Base-by-base conservation (phyloP, 225 moss, liverwort and hornwort genomes). In the Antitrichia curtipendula region DNA sequence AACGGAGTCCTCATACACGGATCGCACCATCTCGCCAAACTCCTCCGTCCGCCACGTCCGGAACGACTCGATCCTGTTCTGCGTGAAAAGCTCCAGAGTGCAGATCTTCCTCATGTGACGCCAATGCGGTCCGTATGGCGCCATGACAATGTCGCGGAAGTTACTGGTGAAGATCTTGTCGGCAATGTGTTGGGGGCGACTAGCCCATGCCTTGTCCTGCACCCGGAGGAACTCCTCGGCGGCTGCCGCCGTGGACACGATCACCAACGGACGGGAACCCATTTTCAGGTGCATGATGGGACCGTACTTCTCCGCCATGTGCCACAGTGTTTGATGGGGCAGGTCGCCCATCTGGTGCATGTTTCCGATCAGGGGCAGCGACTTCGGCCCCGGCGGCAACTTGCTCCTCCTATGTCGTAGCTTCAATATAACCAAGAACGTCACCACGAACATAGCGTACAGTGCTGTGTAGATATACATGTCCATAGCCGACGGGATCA, bases 81-180 rank as follows among this genome's bases (percentile, higher is more conserved):
- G 76, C 10, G 92, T 87, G 90, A 95, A 93, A 18, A 95, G 94
- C 90, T 95, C 95, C 75, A 82, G 28, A 36, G 69, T 76, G 57
- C 89, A 93, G 57, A 94, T 88, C 81, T 90, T 96, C 18, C 94
- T 83, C 91, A 94, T 69, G 89, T 91, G 88, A 34, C 94, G 94
- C 94, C 95, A 96, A 58, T 84, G 78, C 8, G 81, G 28, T 5
- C 89, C 90, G n/a, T 84, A 62, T 4, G 94, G 93, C 19, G 93
- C 88, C n/a, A 59, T 6, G n/a, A 83, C 89, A 14, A 96, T 83
- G 80, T 88, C 78, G 18, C 82, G 75, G 84, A 31, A 88, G 28
- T 88, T 78, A 64, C 93, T 88, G 10, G 86, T 60, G 41, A 94
- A 82, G 53, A 90, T 86, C 8, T 71, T 13, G 12, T 43, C 87